phyloP scores from a whole-genome alignment of 345 rosid genomes.

The Boechera divaricarpa region DNA sequence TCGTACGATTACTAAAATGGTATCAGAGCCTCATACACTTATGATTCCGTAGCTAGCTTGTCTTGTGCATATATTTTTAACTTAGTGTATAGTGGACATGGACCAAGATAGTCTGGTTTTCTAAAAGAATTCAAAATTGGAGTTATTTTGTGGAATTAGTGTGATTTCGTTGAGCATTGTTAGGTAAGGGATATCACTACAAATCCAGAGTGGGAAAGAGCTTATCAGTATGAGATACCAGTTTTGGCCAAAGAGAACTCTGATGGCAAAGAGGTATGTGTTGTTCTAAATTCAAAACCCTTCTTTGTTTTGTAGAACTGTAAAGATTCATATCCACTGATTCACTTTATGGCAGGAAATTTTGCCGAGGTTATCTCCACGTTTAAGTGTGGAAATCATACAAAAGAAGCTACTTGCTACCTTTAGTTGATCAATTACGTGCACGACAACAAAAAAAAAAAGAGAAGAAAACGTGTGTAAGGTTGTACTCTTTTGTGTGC shows the following conservation, averaged over 20 bases:
- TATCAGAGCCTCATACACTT: too few relatives aligned
- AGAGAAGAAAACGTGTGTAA: conserved; percentile 12
- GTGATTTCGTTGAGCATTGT: conserved; percentile 19
- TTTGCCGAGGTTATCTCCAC: conserved; percentile 74
- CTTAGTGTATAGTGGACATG: too few relatives aligned
- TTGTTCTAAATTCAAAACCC: not conserved
- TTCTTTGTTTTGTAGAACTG: not conserved
- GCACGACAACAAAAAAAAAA: conserved; percentile 1
- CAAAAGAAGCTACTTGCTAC: conserved; percentile 82
- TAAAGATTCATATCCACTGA: conserved; percentile 5
- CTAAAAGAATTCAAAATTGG: too few relatives aligned
- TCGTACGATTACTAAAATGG: too few relatives aligned
- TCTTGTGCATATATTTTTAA: too few relatives aligned
- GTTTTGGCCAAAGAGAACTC: conserved; percentile 67
- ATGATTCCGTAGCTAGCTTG: too few relatives aligned
- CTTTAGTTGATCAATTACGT: conserved; percentile 50
- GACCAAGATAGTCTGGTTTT: too few relatives aligned
- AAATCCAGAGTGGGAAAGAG: conserved; percentile 80
- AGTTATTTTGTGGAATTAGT: not conserved
- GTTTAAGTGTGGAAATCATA: conserved; percentile 67
- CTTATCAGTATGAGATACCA: conserved; percentile 84
- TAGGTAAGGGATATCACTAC: conserved; percentile 79
- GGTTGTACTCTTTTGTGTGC: conserved; percentile 5
- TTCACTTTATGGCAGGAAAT: conserved; percentile 38
- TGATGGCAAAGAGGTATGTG: conserved; percentile 73